These are phyloP conservation scores for Phylloporus scabripes DNA, from an alignment of 768 basidiomycete genomes.

Conservation along the genomic window DNA sequence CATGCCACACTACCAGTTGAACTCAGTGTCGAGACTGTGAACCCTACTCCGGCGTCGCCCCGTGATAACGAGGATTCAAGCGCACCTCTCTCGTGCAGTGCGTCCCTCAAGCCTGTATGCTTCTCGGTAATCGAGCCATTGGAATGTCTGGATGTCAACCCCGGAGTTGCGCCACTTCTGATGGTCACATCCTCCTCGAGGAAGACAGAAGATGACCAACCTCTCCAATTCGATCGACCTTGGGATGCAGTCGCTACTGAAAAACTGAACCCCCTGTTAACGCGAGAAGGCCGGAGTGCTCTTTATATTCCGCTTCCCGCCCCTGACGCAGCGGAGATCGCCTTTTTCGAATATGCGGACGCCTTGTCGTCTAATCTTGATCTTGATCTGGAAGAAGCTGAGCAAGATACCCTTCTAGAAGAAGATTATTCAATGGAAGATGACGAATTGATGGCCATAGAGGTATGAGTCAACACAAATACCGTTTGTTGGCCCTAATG, in stretches of 20 bases:
- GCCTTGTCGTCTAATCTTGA: neutral
- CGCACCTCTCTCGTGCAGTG: neutral
- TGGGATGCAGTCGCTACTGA: neutral
- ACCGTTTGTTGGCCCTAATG: neutral
- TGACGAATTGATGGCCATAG: neutral
- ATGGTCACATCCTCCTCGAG: neutral
- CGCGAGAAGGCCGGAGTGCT: neutral
- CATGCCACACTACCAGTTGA: neutral
- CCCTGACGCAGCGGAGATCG: conserved; percentile 12
- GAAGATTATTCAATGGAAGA: neutral
- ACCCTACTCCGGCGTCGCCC: neutral
- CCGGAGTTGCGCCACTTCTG: neutral
- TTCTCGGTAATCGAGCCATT: neutral
- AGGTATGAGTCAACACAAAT: conserved; percentile 3
- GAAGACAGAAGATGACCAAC: neutral
- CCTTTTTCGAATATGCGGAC: conserved; percentile 12
- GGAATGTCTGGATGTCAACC: neutral
- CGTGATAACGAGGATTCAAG: neutral
- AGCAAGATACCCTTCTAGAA: neutral
- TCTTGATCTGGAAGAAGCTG: neutral
- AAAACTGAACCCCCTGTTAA: neutral
- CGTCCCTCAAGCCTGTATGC: conserved; percentile 1
- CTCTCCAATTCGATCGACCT: neutral
- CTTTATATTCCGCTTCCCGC: conserved; percentile 12
- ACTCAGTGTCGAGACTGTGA: neutral